Evolutionary conservation across 1,284 basidiomycete genomes (phyloP).

Genomic region (Ustilago lituana): DNA sequence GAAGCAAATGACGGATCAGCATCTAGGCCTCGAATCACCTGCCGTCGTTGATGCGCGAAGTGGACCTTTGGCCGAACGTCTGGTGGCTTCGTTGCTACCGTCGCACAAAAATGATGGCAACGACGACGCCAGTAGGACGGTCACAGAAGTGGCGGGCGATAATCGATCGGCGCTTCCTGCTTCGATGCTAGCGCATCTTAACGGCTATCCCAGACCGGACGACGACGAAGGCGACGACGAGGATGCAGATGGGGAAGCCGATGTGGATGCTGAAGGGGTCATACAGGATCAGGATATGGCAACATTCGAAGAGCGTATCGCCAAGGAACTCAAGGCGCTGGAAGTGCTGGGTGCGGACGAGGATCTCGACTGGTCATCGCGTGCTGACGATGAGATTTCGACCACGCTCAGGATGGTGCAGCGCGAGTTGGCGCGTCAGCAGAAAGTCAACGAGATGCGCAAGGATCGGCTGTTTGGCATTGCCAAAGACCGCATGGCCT

Average conservation of each 20-base stretch:
- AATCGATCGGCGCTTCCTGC: conserved; percentile 14
- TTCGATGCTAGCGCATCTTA: conserved; percentile 16
- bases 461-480: conserved; percentile 78
- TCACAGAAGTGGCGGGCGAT: not conserved
- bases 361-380: conserved; percentile 62
- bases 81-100: conserved; percentile 54
- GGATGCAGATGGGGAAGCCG: conserved; percentile 46
- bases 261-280: conserved; percentile 25
- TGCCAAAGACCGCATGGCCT: conserved; percentile 86
- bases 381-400: conserved; percentile 85
- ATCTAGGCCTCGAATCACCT: conserved; percentile 47
- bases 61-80: conserved; percentile 57
- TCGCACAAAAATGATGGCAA: conserved; percentile 12
- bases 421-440: conserved; percentile 78
- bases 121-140: conserved; percentile 6
- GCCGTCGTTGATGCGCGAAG: conserved; percentile 54
- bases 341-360: conserved; percentile 71
- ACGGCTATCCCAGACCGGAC: conserved; percentile 25
- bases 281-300: conserved; percentile 68
- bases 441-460: conserved; percentile 82
- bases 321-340: conserved; percentile 71
- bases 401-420: conserved; percentile 88
- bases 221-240: conserved; percentile 40
- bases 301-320: conserved; percentile 72
- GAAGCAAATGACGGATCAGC: conserved; percentile 52